These are phyloP conservation scores for Fusarium transvaalense DNA, from an alignment of 2,329 filamentous ascomycete genomes.

Conservation along the genomic window DNA sequence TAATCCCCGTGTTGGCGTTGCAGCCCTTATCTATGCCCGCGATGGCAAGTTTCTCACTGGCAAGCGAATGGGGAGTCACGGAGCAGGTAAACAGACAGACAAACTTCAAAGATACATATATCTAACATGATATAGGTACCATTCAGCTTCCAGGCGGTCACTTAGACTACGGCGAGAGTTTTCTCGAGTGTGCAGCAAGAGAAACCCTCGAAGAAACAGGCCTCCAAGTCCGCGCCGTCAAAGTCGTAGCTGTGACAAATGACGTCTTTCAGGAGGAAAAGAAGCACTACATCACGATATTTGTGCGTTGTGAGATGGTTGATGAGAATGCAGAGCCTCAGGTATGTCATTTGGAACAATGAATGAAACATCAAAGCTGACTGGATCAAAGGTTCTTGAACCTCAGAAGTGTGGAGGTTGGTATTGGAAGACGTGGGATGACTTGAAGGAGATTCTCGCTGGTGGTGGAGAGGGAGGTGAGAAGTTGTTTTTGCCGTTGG, in stretches of 20 bases:
- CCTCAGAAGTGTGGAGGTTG: constrained; percentile 65
- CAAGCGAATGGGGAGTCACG: constrained; percentile 62
- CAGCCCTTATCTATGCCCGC: constrained; percentile 59
- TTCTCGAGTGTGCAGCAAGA: constrained; percentile 71
- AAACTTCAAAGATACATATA: no score
- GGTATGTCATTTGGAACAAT: constrained; percentile 57
- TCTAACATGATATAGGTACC: constrained; percentile 58
- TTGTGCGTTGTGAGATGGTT: constrained; percentile 67
- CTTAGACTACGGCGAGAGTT: constrained; percentile 75
- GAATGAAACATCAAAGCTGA: background rate
- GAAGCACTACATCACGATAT: constrained; percentile 82
- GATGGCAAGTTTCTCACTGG: constrained; percentile 62
- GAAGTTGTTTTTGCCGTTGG: constrained; percentile 52
- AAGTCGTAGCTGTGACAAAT: constrained; percentile 73
- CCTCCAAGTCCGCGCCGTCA: constrained; percentile 64
- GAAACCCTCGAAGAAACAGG: constrained; percentile 80
- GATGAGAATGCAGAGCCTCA: constrained; percentile 63
- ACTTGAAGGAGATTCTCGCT: constrained; percentile 52
- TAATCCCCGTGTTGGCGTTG: constrained; percentile 62
- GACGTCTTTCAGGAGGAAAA: constrained; percentile 69
- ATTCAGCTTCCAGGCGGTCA: constrained; percentile 81
- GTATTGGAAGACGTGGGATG: constrained; percentile 62
- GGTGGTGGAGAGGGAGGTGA: constrained; percentile 33
- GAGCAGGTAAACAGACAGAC: constrained; percentile 55
- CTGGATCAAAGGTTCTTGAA: constrained; percentile 55